phyloP scores from a whole-genome alignment of 2,329 filamentous ascomycete species.

The Cercospora brassicicola region DNA sequence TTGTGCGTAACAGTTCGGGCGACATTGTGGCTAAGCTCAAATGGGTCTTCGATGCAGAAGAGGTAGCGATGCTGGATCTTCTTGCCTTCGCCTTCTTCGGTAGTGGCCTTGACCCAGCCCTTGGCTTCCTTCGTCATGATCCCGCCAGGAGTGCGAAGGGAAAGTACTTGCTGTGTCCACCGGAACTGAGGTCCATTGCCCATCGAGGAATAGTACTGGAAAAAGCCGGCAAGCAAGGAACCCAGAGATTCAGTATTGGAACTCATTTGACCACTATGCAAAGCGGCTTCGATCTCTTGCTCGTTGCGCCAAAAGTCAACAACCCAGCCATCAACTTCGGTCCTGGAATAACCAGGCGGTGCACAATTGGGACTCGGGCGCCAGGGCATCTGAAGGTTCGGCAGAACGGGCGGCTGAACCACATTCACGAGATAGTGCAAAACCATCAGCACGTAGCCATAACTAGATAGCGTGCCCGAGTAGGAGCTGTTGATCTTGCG shows the following conservation, averaged over 20 bases:
- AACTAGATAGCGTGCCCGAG: constrained; percentile 80
- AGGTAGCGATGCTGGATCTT: constrained; percentile 78
- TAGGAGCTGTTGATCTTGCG: constrained; percentile 86
- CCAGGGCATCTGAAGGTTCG: constrained; percentile 70
- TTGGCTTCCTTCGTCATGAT: constrained; percentile 73
- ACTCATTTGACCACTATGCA: constrained; percentile 60
- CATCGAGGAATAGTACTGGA: constrained; percentile 72
- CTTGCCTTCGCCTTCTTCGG: constrained; percentile 54
- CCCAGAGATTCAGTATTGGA: constrained; percentile 70
- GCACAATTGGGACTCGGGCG: constrained; percentile 43
- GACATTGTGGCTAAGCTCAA: constrained; percentile 84
- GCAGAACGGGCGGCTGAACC: constrained; percentile 75
- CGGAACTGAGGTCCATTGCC: constrained; percentile 66
- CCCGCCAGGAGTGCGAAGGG: constrained; percentile 69
- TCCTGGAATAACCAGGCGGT: constrained; percentile 28
- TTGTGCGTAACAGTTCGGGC: constrained; percentile 81
- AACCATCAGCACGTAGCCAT: constrained; percentile 90
- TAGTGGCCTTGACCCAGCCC: constrained; percentile 82
- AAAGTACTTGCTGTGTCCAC: constrained; percentile 78
- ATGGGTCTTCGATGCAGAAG: constrained; percentile 89
- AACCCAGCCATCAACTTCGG: constrained; percentile 56
- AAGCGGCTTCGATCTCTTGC: constrained; percentile 63
- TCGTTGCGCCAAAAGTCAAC: constrained; percentile 80
- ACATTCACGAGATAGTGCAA: constrained; percentile 87
- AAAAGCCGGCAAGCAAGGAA: constrained; percentile 75